Evolutionary conservation across 257 asterid species (phyloP).

Genomic region (Thymus quinquecostatus): DNA sequence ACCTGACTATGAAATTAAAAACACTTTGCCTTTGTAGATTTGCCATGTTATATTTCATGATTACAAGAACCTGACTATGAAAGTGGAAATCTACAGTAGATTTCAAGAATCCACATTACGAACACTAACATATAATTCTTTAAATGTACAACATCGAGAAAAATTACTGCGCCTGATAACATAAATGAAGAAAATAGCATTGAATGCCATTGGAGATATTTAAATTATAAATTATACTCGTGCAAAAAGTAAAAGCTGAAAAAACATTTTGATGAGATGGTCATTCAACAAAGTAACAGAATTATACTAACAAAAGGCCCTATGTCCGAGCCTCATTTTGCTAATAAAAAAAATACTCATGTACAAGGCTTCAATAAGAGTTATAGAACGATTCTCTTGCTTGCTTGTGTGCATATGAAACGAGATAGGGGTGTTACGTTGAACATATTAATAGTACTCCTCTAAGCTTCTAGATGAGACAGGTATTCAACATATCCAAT

Average conservation of each 20-base stretch:
- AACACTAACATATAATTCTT: background rate
- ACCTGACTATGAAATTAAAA: background rate
- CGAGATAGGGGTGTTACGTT: background rate
- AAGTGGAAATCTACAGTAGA: background rate
- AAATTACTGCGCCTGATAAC: constrained; percentile 1
- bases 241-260: background rate
- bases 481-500: constrained; percentile 10
- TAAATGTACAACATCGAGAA: background rate
- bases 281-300: background rate
- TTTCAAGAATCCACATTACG: constrained; percentile 9
- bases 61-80: background rate
- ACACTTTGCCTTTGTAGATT: background rate
- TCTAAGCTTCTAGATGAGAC: constrained; percentile 1
- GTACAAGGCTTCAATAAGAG: background rate
- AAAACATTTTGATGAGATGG: background rate
- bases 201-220: background rate
- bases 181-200: constrained; percentile 7
- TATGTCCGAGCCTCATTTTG: background rate
- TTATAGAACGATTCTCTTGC: background rate
- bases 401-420: background rate
- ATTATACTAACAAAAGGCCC: background rate
- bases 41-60: constrained; percentile 2
- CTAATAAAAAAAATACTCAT: background rate
- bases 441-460: background rate
- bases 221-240: background rate